These are phyloP conservation scores for Daldinia sp. DNA, from an alignment of 2,329 filamentous ascomycete species.

Conservation along the genomic window DNA sequence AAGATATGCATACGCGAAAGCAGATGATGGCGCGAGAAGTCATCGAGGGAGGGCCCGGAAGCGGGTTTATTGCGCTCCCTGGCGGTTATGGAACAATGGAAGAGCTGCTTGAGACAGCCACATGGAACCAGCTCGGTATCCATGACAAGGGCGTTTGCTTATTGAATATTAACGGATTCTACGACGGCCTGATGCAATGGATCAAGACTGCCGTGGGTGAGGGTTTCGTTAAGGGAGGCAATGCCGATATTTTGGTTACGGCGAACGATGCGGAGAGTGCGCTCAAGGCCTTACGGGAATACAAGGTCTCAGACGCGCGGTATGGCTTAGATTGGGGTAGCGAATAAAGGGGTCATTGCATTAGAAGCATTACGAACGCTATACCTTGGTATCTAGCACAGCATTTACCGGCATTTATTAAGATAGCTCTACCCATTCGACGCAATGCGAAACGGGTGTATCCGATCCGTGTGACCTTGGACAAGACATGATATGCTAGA, in stretches of 20 bases:
- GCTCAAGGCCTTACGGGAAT: constrained; percentile 75
- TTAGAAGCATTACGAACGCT: constrained; percentile 14
- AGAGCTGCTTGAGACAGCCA: constrained; percentile 90
- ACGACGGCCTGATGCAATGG: constrained; percentile 88
- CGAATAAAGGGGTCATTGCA: constrained; percentile 40
- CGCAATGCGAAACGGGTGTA: constrained; percentile 20
- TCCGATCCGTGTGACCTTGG: constrained; percentile 3
- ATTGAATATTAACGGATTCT: constrained; percentile 91
- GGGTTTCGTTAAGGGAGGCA: constrained; percentile 80
- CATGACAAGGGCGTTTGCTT: constrained; percentile 83
- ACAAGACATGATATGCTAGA: constrained; percentile 1
- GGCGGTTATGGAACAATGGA: constrained; percentile 95
- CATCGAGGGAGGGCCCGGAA: constrained; percentile 81
- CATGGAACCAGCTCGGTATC: constrained; percentile 97
- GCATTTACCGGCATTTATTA: constrained; percentile 11
- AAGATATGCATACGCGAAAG: constrained; percentile 97
- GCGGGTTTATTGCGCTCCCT: constrained; percentile 87
- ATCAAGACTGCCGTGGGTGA: constrained; percentile 78
- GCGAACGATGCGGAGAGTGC: constrained; percentile 79
- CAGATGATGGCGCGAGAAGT: constrained; percentile 92
- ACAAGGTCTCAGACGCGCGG: constrained; percentile 79
- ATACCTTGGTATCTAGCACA: constrained; percentile 23
- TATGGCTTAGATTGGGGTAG: constrained; percentile 83
- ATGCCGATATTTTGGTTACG: constrained; percentile 82
- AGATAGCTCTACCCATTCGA: constrained; percentile 8